These are phyloP conservation scores for Fagopyrum tataricum DNA, from an alignment of 148 eudicot species.

Conservation along the genomic window DNA sequence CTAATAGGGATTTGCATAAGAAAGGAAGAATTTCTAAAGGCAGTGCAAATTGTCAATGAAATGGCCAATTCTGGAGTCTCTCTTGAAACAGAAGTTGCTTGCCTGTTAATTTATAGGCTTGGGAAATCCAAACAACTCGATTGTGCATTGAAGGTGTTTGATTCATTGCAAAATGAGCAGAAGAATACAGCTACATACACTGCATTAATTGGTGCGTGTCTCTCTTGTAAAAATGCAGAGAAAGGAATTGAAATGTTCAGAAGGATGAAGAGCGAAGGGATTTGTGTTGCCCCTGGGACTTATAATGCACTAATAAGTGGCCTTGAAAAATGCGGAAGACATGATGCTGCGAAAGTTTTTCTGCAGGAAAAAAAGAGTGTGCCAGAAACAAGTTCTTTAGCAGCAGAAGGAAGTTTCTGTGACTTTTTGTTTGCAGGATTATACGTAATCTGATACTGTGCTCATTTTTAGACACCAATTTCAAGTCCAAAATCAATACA, in stretches of 20 bases:
- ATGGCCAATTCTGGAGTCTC: conserved; percentile 39
- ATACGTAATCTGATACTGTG: conserved; percentile 2
- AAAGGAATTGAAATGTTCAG: conserved; percentile 48
- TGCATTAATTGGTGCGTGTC: conserved; percentile 53
- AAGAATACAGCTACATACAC: conserved; percentile 45
- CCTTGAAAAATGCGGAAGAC: conserved; percentile 49
- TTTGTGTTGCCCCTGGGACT: conserved; percentile 37
- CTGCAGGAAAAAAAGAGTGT: conserved; percentile 49
- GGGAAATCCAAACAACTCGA: conserved; percentile 44
- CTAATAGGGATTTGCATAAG: conserved; percentile 54
- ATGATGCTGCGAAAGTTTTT: conserved; percentile 30
- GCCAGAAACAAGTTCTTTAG: conserved; percentile 19
- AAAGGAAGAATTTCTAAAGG: conserved; percentile 35
- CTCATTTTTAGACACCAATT: neutral
- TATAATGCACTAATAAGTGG: conserved; percentile 49
- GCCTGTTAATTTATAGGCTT: conserved; percentile 55
- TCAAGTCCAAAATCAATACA: neutral
- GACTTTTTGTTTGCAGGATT: conserved; percentile 44
- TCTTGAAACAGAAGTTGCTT: conserved; percentile 39
- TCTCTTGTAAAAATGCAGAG: conserved; percentile 41
- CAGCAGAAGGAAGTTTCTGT: conserved; percentile 50
- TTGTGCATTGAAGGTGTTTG: conserved; percentile 43
- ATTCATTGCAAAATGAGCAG: conserved; percentile 38
- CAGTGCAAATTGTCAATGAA: conserved; percentile 41
- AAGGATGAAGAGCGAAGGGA: conserved; percentile 40